These are phyloP conservation scores for Primulina eburnea DNA, from an alignment of 257 asterid genomes.

Conservation along the genomic window DNA sequence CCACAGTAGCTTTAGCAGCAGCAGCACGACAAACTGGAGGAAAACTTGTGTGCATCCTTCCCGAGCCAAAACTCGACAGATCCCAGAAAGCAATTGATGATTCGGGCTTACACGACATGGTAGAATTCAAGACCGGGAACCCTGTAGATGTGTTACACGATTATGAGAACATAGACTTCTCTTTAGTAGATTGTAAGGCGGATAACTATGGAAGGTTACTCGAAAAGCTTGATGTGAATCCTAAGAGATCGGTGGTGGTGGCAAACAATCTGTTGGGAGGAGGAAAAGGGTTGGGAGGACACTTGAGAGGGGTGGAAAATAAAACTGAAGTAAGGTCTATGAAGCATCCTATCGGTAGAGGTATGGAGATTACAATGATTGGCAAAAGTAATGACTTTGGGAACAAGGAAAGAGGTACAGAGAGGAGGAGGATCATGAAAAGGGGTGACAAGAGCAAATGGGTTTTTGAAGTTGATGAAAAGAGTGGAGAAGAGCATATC, in stretches of 20 bases:
- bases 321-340: conserved; percentile 40
- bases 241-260: conserved; percentile 54
- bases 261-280: conserved; percentile 56
- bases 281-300: conserved; percentile 40
- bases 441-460: conserved; percentile 49
- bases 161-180: conserved; percentile 60
- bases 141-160: conserved; percentile 44
- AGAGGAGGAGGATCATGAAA: conserved; percentile 30
- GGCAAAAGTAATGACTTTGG: conserved; percentile 39
- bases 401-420: conserved; percentile 28
- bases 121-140: conserved; percentile 57
- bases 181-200: conserved; percentile 47
- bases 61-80: conserved; percentile 33
- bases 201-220: conserved; percentile 35
- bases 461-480: conserved; percentile 52
- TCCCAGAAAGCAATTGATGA: conserved; percentile 51
- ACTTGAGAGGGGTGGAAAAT: conserved; percentile 42
- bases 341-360: conserved; percentile 52
- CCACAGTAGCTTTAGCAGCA: conserved; percentile 60
- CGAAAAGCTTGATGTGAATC: conserved; percentile 47
- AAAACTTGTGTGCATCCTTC: conserved; percentile 54
- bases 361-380: conserved; percentile 62
- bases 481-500: conserved; percentile 69
- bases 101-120: conserved; percentile 48
- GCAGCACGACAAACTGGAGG: conserved; percentile 63